A percentile compares a stretch with the other conserved stretches of the same genome.
These are phyloP conservation scores for Wickerhamomyces mucosus DNA, from an alignment of 805 yeast genomes.

Conservation along the genomic window DNA sequence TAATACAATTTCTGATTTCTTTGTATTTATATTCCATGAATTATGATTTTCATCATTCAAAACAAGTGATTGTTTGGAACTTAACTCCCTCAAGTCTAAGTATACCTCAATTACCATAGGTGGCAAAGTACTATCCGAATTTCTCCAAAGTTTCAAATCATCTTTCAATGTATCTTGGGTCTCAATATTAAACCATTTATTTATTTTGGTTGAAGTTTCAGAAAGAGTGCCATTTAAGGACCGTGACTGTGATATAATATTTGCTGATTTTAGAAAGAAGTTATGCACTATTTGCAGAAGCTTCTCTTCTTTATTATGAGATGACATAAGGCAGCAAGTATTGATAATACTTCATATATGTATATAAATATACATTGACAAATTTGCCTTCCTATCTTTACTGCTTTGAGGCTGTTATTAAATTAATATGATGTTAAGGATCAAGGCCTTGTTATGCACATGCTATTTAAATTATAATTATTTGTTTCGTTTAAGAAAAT, in stretches of 20 bases:
- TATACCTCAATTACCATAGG: constrained; percentile 84
- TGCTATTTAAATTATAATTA: no score
- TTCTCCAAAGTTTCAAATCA: constrained; percentile 57
- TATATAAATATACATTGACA: no score
- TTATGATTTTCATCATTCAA: constrained; percentile 45
- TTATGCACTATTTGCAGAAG: constrained; percentile 26
- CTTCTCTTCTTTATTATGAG: constrained; percentile 12
- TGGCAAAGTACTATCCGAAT: constrained; percentile 35
- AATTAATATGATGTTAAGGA: no score
- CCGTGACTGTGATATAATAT: constrained; percentile 43
- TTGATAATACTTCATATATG: no score
- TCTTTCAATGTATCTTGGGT: constrained; percentile 34
- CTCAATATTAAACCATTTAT: constrained; percentile 58
- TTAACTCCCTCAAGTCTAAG: constrained; percentile 52
- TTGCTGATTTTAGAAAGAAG: constrained; percentile 57
- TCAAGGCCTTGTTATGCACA: no score
- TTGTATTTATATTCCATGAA: constrained; percentile 50
- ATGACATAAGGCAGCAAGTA: no score
- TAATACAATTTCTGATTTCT: constrained; percentile 76
- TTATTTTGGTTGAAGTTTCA: constrained; percentile 22
- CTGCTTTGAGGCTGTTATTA: no score
- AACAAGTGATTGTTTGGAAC: constrained; percentile 48
- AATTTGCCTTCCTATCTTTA: no score
- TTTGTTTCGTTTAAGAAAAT: no score
- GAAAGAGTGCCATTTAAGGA: constrained; percentile 1